These are phyloP conservation scores for Favolaschia claudopus DNA, from an alignment of 768 basidiomycete species.

Conservation along the genomic window DNA sequence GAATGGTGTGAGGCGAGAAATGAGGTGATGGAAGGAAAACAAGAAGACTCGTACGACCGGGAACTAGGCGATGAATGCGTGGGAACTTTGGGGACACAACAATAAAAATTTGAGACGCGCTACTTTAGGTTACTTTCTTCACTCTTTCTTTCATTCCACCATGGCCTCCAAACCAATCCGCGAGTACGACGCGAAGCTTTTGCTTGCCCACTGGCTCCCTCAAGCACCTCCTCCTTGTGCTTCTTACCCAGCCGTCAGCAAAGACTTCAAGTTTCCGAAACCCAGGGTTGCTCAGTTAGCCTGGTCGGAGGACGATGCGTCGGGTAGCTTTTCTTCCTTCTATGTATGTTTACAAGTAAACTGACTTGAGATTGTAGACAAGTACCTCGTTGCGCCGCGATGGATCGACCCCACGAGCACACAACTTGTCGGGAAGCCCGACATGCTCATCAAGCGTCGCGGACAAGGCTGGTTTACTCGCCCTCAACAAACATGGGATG, in stretches of 20 bases:
- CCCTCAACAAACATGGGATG: constrained; percentile 93
- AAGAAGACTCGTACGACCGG: too few relatives aligned
- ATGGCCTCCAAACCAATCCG: constrained; percentile 25
- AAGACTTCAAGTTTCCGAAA: constrained; percentile 28
- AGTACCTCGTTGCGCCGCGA: constrained; percentile 23
- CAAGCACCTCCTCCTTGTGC: constrained; percentile 68
- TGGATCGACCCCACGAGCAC: constrained; percentile 39
- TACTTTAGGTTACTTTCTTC: too few relatives aligned
- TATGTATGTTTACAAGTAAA: not conserved
- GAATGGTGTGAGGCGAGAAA: too few relatives aligned
- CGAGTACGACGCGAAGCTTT: constrained; percentile 97
- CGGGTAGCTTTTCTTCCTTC: constrained; percentile 6
- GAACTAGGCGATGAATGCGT: too few relatives aligned
- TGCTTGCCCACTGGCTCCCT: constrained; percentile 96
- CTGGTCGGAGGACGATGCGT: constrained; percentile 39
- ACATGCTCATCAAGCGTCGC: constrained; percentile 99
- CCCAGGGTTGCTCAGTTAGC: constrained; percentile 64
- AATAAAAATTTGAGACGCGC: too few relatives aligned
- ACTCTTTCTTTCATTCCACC: constrained; percentile 8
- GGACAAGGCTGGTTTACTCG: constrained; percentile 97
- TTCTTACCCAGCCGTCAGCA: constrained; percentile 15
- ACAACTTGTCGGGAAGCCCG: constrained; percentile 92
- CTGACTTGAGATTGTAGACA: constrained; percentile 2
- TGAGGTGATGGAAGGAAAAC: too few relatives aligned
- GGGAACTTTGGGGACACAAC: too few relatives aligned